phyloP scores from a whole-genome alignment of 192 early-diverging fungal species.

The Thamnidium elegans region DNA sequence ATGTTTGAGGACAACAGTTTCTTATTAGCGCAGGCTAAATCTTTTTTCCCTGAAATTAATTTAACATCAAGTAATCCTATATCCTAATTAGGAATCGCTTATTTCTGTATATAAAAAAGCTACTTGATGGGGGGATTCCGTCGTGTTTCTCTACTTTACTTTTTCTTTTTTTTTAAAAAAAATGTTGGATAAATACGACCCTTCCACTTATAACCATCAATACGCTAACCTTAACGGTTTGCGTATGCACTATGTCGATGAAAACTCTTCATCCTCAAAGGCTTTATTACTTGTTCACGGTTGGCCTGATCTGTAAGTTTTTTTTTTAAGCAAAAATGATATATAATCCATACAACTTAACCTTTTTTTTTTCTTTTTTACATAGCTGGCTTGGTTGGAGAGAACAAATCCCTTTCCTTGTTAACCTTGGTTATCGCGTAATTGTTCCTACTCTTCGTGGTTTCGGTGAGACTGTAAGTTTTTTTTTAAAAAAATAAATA shows the following conservation, averaged over 20 bases:
- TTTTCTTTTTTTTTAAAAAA: slow-evolving; percentile 8
- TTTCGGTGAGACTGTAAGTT: slow-evolving; percentile 49
- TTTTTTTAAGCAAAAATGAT: neutral
- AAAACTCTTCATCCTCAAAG: slow-evolving; percentile 23
- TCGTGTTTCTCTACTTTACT: neutral
- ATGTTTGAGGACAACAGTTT: too few species aligned
- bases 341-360: neutral
- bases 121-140: too few species aligned
- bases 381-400: slow-evolving; percentile 32
- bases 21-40: too few species aligned
- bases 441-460: slow-evolving; percentile 51
- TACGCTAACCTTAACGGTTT: slow-evolving; percentile 32
- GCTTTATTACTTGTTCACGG: slow-evolving; percentile 35
- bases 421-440: slow-evolving; percentile 54
- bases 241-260: slow-evolving; percentile 37
- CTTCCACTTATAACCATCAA: slow-evolving; percentile 27
- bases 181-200: slow-evolving; percentile 29
- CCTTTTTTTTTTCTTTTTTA: neutral
- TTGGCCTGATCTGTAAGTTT: slow-evolving; percentile 36
- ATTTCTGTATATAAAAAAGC: too few species aligned
- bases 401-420: slow-evolving; percentile 50
- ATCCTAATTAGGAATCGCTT: too few species aligned
- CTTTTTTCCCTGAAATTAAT: too few species aligned
- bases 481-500: neutral
- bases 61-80: too few species aligned